Evolutionary conservation across 768 basidiomycete species (phyloP).

Genomic region (Termitomyces sp.): DNA sequence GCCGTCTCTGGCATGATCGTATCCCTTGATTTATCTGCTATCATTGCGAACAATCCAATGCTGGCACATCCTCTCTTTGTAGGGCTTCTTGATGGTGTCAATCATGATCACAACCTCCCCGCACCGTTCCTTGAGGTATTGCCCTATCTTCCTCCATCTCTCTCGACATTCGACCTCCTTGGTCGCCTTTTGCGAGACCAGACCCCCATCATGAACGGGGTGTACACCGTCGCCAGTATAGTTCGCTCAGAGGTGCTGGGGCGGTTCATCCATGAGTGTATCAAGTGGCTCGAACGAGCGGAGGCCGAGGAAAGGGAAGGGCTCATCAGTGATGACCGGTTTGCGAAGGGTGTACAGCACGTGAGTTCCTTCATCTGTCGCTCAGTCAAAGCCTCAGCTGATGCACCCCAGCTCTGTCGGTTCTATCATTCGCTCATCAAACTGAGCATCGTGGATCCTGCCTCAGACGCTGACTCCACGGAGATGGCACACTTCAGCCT

Average conservation of each 20-base stretch:
- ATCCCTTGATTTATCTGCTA: conserved; percentile 61
- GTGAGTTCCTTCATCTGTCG: conserved; percentile 36
- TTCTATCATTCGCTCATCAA: conserved; percentile 74
- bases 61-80: conserved; percentile 67
- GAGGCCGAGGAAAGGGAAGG: conserved; percentile 70
- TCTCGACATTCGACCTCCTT: conserved; percentile 71
- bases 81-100: conserved; percentile 42
- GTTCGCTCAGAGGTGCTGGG: conserved; percentile 65
- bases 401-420: conserved; percentile 60
- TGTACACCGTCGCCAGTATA: conserved; percentile 61
- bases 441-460: conserved; percentile 57
- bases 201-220: conserved; percentile 38
- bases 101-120: conserved; percentile 34
- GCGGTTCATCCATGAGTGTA: conserved; percentile 66
- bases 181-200: conserved; percentile 66
- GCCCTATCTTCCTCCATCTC: conserved; percentile 62
- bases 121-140: conserved; percentile 62
- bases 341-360: conserved; percentile 67
- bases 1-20: conserved; percentile 52
- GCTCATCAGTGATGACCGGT: conserved; percentile 66
- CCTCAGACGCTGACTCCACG: conserved; percentile 63
- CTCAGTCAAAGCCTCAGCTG: not conserved
- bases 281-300: conserved; percentile 66
- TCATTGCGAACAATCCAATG: conserved; percentile 65
- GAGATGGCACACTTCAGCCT: conserved; percentile 80